Conservation (phyloP, 179 eudicot species). For the Kewa caespitosa region DNA sequence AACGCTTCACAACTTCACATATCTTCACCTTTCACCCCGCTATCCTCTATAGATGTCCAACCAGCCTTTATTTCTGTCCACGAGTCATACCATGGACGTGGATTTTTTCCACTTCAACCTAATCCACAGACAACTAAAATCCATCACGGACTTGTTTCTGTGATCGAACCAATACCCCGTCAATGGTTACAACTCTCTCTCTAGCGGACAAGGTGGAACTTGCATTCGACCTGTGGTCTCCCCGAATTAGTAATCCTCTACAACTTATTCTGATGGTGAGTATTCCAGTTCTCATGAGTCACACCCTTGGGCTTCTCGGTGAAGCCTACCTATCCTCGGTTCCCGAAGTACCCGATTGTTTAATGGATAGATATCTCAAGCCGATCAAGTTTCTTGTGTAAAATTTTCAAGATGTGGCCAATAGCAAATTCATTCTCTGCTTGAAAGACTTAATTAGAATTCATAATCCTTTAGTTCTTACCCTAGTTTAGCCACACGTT, state of each 20-base stretch:
- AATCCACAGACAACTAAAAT: background rate
- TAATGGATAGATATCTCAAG: background rate
- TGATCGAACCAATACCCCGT: background rate
- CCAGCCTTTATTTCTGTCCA: too few species aligned
- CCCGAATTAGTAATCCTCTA: background rate
- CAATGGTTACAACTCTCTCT: background rate
- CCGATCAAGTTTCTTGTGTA: background rate
- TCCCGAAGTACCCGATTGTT: background rate
- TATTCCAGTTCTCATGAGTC: background rate
- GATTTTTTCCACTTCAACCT: too few species aligned
- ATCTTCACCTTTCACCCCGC: too few species aligned
- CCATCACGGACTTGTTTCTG: background rate
- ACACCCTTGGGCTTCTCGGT: background rate
- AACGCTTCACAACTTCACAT: too few species aligned
- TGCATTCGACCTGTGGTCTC: too few species aligned
- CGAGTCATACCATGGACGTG: background rate
- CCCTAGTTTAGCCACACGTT: background rate
- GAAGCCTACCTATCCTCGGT: background rate
- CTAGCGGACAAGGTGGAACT: background rate
- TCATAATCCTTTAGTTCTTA: background rate
- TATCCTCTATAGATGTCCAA: too few species aligned
- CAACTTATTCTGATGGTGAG: background rate
- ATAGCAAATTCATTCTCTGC: background rate
- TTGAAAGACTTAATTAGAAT: background rate
- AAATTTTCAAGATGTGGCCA: background rate